Evolutionary conservation across 2,329 filamentous ascomycete genomes (phyloP).

Genomic region (Botrytis medusae): DNA sequence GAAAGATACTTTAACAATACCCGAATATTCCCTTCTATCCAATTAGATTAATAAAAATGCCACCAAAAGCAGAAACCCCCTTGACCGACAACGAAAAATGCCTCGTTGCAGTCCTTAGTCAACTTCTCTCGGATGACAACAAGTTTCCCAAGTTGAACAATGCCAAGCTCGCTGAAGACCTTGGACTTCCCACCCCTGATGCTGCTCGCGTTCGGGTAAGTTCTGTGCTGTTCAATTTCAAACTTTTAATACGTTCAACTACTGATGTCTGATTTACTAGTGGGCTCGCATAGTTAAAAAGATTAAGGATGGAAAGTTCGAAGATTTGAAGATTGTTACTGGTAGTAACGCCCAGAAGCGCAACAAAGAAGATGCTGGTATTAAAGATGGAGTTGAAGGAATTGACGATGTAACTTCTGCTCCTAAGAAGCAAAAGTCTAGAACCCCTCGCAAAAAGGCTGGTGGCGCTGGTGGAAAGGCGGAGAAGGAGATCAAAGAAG

Average conservation of each 20-base stretch:
- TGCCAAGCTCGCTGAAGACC: not conserved
- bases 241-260: not conserved
- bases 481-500: not conserved
- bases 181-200: not conserved
- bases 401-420: not conserved
- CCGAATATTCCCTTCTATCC: accelerated
- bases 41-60: not conserved
- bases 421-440: not conserved
- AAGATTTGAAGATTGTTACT: not conserved
- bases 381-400: not conserved
- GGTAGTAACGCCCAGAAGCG: not conserved
- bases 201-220: not conserved
- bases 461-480: not conserved
- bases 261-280: not conserved
- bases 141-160: not conserved
- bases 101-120: not conserved
- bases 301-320: not conserved
- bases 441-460: not conserved
- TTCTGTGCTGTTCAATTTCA: not conserved
- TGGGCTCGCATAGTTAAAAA: not conserved
- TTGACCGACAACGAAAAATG: not conserved
- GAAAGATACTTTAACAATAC: not conserved
- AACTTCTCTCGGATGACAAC: not conserved
- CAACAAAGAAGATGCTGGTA: not conserved
- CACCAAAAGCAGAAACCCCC: not conserved